A percentile compares a stretch with the other conserved stretches of the same genome.
Conservation (phyloP, 2,329 filamentous ascomycete species). For the Fusarium sp. region DNA sequence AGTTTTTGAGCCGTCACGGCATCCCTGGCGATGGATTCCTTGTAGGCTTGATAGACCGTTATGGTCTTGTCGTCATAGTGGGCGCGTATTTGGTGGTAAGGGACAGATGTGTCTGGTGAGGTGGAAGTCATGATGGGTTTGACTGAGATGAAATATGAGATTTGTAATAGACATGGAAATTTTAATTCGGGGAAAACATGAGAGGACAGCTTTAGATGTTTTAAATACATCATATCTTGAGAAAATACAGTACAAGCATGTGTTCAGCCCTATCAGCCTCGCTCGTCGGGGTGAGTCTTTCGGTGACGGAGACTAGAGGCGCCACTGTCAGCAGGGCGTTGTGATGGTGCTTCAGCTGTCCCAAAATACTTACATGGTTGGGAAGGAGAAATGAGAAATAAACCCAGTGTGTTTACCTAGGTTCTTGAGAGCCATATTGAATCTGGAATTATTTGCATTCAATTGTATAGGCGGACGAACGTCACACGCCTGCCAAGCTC, state of each 20-base stretch:
- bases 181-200: fast-evolving
- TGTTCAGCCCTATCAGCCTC: background rate
- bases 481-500: conserved; percentile 10
- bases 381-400: background rate
- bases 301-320: conserved; percentile 14
- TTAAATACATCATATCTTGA: background rate
- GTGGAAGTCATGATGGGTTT: conserved; percentile 26
- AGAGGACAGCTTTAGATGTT: background rate
- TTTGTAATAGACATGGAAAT: background rate
- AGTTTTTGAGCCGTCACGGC: conserved; percentile 64
- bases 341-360: conserved; percentile 4
- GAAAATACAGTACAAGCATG: background rate
- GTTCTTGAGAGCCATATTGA: background rate
- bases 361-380: background rate
- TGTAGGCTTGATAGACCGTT: conserved; percentile 72
- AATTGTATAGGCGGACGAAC: background rate
- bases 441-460: background rate
- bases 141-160: background rate
- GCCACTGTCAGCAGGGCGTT: background rate
- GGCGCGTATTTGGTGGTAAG: conserved; percentile 64
- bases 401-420: background rate
- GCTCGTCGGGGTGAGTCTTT: conserved; percentile 24
- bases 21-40: conserved; percentile 60
- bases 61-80: conserved; percentile 61
- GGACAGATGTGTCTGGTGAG: conserved; percentile 29